These are phyloP conservation scores for Nemophila menziesii DNA, from an alignment of 257 asterid species.

Conservation along the genomic window DNA sequence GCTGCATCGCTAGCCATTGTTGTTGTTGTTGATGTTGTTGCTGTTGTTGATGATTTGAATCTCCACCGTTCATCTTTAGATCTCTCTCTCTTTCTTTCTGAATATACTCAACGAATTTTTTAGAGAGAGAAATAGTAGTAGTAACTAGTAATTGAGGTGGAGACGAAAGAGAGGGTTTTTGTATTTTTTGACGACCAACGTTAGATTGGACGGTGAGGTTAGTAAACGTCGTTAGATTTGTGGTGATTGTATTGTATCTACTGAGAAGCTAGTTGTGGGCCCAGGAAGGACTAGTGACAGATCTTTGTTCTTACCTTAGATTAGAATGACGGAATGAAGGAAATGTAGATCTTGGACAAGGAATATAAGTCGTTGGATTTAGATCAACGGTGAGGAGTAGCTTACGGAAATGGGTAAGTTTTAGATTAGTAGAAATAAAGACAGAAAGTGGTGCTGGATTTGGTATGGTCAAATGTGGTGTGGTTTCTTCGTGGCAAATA, in stretches of 20 bases:
- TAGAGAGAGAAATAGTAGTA: not conserved
- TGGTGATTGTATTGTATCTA: too few relatives aligned
- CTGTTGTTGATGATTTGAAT: slow-evolving; percentile 41
- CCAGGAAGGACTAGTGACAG: not conserved
- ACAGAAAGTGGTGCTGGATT: too few relatives aligned
- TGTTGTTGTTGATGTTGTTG: slow-evolving; percentile 67
- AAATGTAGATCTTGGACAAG: too few relatives aligned
- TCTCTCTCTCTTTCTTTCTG: not conserved
- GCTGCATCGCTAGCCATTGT: slow-evolving; percentile 92
- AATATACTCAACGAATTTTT: slow-evolving; percentile 6
- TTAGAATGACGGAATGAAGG: too few relatives aligned
- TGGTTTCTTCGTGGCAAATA: too few relatives aligned
- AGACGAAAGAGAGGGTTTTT: too few relatives aligned
- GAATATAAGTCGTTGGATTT: too few relatives aligned
- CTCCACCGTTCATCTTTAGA: slow-evolving; percentile 60
- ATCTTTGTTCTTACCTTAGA: too few relatives aligned
- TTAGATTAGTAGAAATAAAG: too few relatives aligned
- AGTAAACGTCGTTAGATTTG: not conserved
- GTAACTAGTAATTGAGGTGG: not conserved
- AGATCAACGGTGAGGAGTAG: too few relatives aligned
- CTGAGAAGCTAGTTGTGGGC: not conserved
- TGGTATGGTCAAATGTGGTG: too few relatives aligned
- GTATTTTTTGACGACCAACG: not conserved
- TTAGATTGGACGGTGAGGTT: not conserved
- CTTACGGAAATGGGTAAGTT: too few relatives aligned